Evolutionary conservation across 805 yeast genomes (phyloP).

Genomic region (Millerozyma acaciae): DNA sequence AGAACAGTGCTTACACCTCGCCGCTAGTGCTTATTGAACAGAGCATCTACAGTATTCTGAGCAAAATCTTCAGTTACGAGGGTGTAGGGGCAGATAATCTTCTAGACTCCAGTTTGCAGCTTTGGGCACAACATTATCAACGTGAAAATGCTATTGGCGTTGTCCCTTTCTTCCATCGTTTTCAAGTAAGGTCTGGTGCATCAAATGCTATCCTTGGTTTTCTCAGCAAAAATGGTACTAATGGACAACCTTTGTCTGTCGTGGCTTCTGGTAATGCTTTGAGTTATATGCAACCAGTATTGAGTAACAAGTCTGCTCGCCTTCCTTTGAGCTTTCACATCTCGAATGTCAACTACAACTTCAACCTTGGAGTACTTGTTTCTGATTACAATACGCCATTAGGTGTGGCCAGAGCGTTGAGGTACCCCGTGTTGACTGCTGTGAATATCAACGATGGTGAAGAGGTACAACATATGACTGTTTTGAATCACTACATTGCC

Average conservation of each 20-base stretch:
- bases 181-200: conserved; percentile 82
- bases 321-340: conserved; percentile 69
- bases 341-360: conserved; percentile 72
- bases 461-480: conserved; percentile 66
- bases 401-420: conserved; percentile 57
- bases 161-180: conserved; percentile 58
- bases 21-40: conserved; percentile 53
- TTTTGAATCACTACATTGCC: conserved; percentile 62
- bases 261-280: conserved; percentile 68
- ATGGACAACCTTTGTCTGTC: conserved; percentile 39
- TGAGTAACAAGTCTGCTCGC: conserved; percentile 33
- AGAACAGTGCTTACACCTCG: conserved; percentile 48
- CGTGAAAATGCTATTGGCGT: conserved; percentile 47
- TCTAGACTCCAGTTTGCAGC: conserved; percentile 53
- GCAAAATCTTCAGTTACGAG: conserved; percentile 65
- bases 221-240: conserved; percentile 31
- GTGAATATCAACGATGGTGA: conserved; percentile 39
- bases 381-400: conserved; percentile 64
- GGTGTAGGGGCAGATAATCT: conserved; percentile 59
- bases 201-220: conserved; percentile 77
- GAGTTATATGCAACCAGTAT: conserved; percentile 60
- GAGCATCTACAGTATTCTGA: conserved; percentile 47
- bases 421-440: conserved; percentile 69
- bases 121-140: conserved; percentile 56
- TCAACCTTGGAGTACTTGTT: conserved; percentile 45